Evolutionary conservation across 177 flowering plant genomes (phyloP), one percentile per base, ranked within the genome.

Genomic region (Tripterygium wilfordii): DNA sequence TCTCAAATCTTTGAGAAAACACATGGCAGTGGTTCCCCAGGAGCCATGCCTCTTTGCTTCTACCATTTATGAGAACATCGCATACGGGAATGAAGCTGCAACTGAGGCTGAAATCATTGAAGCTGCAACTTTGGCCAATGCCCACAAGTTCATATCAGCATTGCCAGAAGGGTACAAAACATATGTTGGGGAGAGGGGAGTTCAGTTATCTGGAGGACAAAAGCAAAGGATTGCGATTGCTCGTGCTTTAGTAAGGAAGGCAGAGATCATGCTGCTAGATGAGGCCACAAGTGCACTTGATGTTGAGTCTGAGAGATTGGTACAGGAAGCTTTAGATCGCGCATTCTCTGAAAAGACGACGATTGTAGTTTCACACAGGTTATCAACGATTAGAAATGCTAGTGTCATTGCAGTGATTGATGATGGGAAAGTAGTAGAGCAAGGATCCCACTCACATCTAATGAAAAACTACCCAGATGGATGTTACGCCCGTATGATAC

Each of bases 261-360:
- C 97, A 1, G 83, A 80, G 46, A 29, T 92, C 17, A 63, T 92
- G 83, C 68, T 92, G 33, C 88, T 92, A 0, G 99, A 92, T 51
- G 99, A 92, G 66, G 99, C 99, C 3, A 92, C 99, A 10, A 89
- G 97, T 44, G 96, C 99, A 19, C 83, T 92, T 0, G 99, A 92
- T 36, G 88, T 86, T 0, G 99, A 92, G 67, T 88, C 96, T 0
- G 99, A 89, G 69, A 73, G 80, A 57, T 75, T 83, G 6, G 78
- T 89, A 15, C 95, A 89, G 53, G 96, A 82, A 51, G 89, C 96
- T 1, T 61, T 92, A 9, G 96, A 86, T 22, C 74, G 82, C 0
- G 80, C 82, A 12, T 72, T 89, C 47, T 60, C 87, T 1, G 97
- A 95, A 12, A 76, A 67, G 59, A 92, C 99, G 8, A 79, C 88